Evolutionary conservation across 202 grass and related monocot species (phyloP).

Genomic region (Panicum virgatum): DNA sequence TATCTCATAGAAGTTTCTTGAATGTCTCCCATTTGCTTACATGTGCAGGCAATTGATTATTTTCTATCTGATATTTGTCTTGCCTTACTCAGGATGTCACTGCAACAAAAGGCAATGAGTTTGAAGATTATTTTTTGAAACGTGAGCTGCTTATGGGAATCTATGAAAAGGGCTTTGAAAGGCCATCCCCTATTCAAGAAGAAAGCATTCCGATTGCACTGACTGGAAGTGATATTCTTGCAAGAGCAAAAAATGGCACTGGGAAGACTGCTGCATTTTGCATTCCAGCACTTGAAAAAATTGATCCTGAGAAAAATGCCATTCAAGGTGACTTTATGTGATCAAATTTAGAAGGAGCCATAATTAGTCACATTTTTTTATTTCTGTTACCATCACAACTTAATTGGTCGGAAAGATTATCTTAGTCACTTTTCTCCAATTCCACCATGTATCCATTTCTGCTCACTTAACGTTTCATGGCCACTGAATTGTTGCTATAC

Average conservation of each 20-base stretch:
- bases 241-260: conserved; percentile 90
- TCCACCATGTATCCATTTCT: not conserved
- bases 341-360: conserved; percentile 2
- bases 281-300: conserved; percentile 94
- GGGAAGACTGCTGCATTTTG: conserved; percentile 96
- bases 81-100: conserved; percentile 69
- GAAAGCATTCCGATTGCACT: conserved; percentile 96
- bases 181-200: conserved; percentile 95
- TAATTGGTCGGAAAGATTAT: not conserved
- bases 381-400: not conserved
- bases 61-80: conserved; percentile 26
- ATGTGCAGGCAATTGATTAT: not conserved
- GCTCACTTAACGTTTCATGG: not conserved
- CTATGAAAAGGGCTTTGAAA: conserved; percentile 95
- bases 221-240: conserved; percentile 95
- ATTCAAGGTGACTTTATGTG: conserved; percentile 45
- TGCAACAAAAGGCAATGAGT: conserved; percentile 94
- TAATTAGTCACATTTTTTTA: not conserved
- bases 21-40: not conserved
- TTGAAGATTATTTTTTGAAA: conserved; percentile 99
- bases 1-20: not conserved
- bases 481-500: not conserved
- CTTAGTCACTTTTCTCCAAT: not conserved
- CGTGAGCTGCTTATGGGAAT: conserved; percentile 97
- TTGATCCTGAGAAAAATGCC: conserved; percentile 76